Percentiles rank a stretch among this genome's conserved stretches.
These are phyloP conservation scores for Ceratocystis papillata DNA, from an alignment of 2,329 filamentous ascomycete genomes.

Conservation along the genomic window DNA sequence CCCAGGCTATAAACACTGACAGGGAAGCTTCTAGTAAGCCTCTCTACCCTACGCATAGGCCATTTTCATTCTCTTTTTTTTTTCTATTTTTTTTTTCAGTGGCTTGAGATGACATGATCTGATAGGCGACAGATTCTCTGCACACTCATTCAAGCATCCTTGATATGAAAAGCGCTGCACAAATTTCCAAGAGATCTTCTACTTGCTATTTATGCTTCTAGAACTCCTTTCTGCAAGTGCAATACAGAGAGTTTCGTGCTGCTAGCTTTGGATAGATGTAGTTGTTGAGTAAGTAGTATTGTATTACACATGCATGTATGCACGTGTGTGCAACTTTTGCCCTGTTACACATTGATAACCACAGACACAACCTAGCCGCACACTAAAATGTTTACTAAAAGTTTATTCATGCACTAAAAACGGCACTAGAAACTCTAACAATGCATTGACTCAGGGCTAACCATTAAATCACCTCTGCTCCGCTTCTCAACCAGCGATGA, in stretches of 20 bases:
- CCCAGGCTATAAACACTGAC: slow-evolving; percentile 6
- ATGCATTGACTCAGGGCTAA: slow-evolving; percentile 1
- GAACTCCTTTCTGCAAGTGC: neutral
- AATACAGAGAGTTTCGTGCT: neutral
- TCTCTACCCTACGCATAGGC: slow-evolving; percentile 9
- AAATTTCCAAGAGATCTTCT: slow-evolving; percentile 1
- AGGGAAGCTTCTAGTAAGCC: slow-evolving; percentile 8
- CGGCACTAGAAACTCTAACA: slow-evolving; percentile 7
- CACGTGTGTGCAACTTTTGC: slow-evolving; percentile 3
- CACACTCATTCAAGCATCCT: neutral
- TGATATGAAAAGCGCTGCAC: neutral
- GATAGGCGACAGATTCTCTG: slow-evolving; percentile 19
- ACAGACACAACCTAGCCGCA: neutral
- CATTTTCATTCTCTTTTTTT: neutral
- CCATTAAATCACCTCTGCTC: neutral
- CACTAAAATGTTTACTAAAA: slow-evolving; percentile 12
- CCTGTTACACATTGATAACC: slow-evolving; percentile 1
- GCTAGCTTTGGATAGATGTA: neutral
- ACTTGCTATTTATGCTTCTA: neutral
- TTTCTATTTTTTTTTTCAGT: neutral
- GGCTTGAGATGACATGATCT: slow-evolving; percentile 21
- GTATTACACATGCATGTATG: slow-evolving; percentile 2
- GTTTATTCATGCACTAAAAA: slow-evolving; percentile 13
- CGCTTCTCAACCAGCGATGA: neutral
- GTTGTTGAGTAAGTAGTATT: neutral